These are phyloP conservation scores for Jatropha podagrica DNA, from an alignment of 441 rosid genomes.

Conservation along the genomic window DNA sequence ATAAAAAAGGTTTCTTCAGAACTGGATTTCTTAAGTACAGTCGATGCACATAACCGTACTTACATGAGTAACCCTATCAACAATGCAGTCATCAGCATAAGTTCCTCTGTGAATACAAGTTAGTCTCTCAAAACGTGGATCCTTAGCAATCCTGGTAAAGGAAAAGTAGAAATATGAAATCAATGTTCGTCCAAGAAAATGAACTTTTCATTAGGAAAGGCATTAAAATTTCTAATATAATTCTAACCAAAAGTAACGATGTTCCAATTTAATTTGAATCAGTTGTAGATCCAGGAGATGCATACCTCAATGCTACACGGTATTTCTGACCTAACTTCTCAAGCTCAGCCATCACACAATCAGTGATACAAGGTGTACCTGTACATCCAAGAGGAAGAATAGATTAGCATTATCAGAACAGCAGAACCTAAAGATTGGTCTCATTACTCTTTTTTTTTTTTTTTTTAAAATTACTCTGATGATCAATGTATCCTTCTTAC, in stretches of 20 bases:
- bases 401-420: slow-evolving; percentile 6
- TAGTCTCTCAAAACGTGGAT: slow-evolving; percentile 89
- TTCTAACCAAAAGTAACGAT: not conserved
- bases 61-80: slow-evolving; percentile 83
- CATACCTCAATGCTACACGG: slow-evolving; percentile 82
- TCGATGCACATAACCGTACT: slow-evolving; percentile 33
- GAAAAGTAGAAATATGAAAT: not conserved
- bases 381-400: slow-evolving; percentile 24
- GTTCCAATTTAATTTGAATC: not conserved
- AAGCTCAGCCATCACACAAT: slow-evolving; percentile 99
- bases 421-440: not conserved
- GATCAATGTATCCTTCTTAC: too few relatives aligned
- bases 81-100: slow-evolving; percentile 97
- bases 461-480: not conserved
- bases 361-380: slow-evolving; percentile 96
- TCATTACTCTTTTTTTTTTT: not conserved
- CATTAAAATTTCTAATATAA: not conserved
- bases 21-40: not conserved
- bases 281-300: not conserved
- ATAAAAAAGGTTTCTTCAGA: not conserved
- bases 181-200: not conserved
- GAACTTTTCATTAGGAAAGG: not conserved
- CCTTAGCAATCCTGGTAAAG: slow-evolving; percentile 82
- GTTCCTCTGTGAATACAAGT: slow-evolving; percentile 94
- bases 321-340: slow-evolving; percentile 96